These are phyloP conservation scores for Escallonia herrerae DNA, from an alignment of 129 eudicot genomes.

Conservation along the genomic window DNA sequence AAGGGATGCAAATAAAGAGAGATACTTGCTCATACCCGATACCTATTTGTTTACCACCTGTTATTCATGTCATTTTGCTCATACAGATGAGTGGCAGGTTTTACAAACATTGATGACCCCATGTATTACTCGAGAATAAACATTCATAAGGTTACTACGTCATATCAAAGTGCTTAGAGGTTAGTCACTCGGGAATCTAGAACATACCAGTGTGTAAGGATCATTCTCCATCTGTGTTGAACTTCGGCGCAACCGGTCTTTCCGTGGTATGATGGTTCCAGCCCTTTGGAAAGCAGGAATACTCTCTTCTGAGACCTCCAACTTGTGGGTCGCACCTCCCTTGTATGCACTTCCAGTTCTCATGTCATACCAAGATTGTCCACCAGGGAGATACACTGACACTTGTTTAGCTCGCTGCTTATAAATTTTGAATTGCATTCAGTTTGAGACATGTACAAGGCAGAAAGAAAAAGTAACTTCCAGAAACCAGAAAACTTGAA, in stretches of 20 bases:
- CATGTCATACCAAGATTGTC: slow-evolving; percentile 71
- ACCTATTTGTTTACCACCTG: no score
- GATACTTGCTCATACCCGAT: no score
- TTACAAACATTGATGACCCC: no score
- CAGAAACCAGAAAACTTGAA: neutral
- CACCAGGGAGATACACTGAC: slow-evolving; percentile 80
- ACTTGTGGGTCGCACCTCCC: slow-evolving; percentile 67
- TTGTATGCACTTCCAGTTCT: slow-evolving; percentile 60
- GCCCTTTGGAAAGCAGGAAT: slow-evolving; percentile 85
- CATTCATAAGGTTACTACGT: no score
- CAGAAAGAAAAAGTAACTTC: neutral
- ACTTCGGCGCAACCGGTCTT: slow-evolving; percentile 89
- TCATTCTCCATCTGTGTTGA: slow-evolving; percentile 93
- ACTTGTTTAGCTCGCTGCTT: slow-evolving; percentile 70
- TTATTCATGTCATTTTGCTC: no score
- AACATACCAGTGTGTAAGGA: slow-evolving; percentile 85
- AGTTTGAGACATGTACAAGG: neutral
- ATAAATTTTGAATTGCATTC: slow-evolving; percentile 6
- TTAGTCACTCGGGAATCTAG: neutral
- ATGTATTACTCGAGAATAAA: no score
- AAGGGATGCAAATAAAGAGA: no score
- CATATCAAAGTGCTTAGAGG: no score
- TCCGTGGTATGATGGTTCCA: slow-evolving; percentile 90
- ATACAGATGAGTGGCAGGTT: no score
- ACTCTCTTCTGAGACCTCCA: slow-evolving; percentile 64